Percentiles rank a stretch among this genome's conserved stretches.
Evolutionary conservation across 768 basidiomycete genomes (phyloP).

Genomic region (Tylopilus balloui): DNA sequence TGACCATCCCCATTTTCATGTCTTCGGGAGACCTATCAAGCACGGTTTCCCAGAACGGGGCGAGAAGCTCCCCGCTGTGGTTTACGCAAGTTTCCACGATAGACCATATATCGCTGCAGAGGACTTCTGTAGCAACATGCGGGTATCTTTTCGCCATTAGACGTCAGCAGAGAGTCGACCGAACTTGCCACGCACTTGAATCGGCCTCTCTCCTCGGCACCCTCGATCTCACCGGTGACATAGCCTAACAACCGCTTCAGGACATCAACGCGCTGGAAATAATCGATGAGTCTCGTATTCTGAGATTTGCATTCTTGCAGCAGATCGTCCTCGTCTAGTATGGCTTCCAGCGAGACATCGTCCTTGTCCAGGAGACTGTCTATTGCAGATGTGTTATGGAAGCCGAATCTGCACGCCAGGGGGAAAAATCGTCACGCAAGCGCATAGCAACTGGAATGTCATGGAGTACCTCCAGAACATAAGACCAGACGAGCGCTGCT

Average conservation of each 20-base stretch:
- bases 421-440: conserved; percentile 4
- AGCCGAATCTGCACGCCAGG: conserved; percentile 65
- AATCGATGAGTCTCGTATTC: conserved; percentile 85
- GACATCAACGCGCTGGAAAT: conserved; percentile 79
- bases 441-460: neutral
- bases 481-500: conserved; percentile 21
- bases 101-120: conserved; percentile 94
- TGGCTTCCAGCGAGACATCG: conserved; percentile 82
- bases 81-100: conserved; percentile 86
- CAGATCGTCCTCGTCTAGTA: conserved; percentile 91
- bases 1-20: conserved; percentile 80
- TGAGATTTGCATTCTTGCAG: conserved; percentile 94
- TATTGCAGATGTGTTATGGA: conserved; percentile 84
- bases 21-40: conserved; percentile 77
- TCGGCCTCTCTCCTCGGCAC: conserved; percentile 69
- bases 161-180: neutral
- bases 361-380: conserved; percentile 90
- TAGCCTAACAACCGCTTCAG: conserved; percentile 77
- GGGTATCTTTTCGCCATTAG: conserved; percentile 61
- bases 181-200: conserved; percentile 63
- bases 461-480: conserved; percentile 49
- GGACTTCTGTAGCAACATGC: conserved; percentile 87
- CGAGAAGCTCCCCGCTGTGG: conserved; percentile 64
- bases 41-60: conserved; percentile 90
- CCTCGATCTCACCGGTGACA: conserved; percentile 83